Base-by-base conservation (phyloP, 345 rosid genomes). In the Theobroma cacao region DNA sequence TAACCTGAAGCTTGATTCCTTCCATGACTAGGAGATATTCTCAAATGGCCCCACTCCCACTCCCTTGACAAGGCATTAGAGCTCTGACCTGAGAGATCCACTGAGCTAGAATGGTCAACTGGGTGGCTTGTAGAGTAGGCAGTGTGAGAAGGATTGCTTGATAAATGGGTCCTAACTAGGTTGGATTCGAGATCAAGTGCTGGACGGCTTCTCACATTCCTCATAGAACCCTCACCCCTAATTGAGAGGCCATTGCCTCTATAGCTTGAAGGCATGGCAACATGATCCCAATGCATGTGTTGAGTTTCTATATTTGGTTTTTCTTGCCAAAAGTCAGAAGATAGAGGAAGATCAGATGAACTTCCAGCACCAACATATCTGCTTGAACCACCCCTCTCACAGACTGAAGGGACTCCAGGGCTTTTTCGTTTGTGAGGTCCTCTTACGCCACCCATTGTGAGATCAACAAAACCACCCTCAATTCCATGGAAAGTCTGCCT, bases 191-290 rank as follows among this genome's bases (percentile, higher is more conserved):
- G 78, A 86, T 89, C 91, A 81, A 87, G 67, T 38, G 89, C 88
- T 67, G 92, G 83, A 74, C 97, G 91, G 72, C 90, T 95, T 74
- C 98, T 86, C 76, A 93, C 94, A 80, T 90, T 93, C 86, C 98
- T 89, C 53, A 80, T 58, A 81, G 95, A 88, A 81, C 89, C 80
- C 81, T 95, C 98, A 66, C 87, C 90, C 83, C 91, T 85, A 74
- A 88, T 74, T 75, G 88, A 80, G 72, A 85, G 86, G 73, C 80
- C 80, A 78, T 87, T 88, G 79, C 88, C 84, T 78, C 85, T 83
- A 59, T 84, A 79, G 68, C 79, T 64, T 41, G 89, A 86, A 73
- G 85, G 77, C 84, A 81, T 79, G 76, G 81, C 75, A 77, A 76
- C 45, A 38, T 31, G 83, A 82, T 91, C 90, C 93, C 91, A 84